Evolutionary conservation across 2,329 filamentous ascomycete genomes (phyloP).

Genomic region (Orbilia brochopaga): DNA sequence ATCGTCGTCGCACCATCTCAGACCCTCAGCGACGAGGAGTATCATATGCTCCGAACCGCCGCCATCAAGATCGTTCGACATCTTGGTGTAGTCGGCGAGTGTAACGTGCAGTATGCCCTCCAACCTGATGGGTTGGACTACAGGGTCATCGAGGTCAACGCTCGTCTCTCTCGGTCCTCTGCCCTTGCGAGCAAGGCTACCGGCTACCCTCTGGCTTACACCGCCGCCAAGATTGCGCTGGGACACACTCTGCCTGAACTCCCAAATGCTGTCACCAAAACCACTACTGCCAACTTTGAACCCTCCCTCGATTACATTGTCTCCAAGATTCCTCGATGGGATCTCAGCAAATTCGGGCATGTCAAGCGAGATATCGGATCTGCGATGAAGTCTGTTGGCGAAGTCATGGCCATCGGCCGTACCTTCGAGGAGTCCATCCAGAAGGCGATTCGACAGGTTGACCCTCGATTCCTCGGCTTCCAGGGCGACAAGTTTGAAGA

Average conservation of each 20-base stretch:
- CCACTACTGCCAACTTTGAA: conserved; percentile 98
- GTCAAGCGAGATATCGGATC: conserved; percentile 97
- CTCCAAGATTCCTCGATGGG: conserved; percentile 98
- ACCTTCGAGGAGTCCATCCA: conserved; percentile 99
- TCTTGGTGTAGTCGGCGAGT: conserved; percentile 95
- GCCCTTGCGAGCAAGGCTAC: conserved; percentile 97
- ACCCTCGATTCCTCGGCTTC: conserved; percentile 88
- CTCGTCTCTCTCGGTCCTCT: conserved; percentile 95
- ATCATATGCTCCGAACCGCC: conserved; percentile 97
- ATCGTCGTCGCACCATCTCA: conserved; percentile 98
- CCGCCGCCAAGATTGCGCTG: conserved; percentile 95
- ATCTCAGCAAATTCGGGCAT: conserved; percentile 98
- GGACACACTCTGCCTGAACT: conserved; percentile 94
- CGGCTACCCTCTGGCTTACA: conserved; percentile 95
- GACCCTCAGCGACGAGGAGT: conserved; percentile 96
- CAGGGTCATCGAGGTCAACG: conserved; percentile 98
- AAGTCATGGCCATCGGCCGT: conserved; percentile 98
- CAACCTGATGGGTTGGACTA: conserved; percentile 97
- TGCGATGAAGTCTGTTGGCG: conserved; percentile 98
- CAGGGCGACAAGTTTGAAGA: conserved; percentile 94
- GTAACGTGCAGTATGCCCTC: conserved; percentile 96
- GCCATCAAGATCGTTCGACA: conserved; percentile 99
- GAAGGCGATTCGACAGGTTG: conserved; percentile 96
- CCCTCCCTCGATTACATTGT: conserved; percentile 97
- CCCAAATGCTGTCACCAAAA: conserved; percentile 97